Evolutionary conservation across 495 filamentous ascomycete species (phyloP), one percentile per base, ranked within the genome.

Genomic region (Acidomyces sp.): DNA sequence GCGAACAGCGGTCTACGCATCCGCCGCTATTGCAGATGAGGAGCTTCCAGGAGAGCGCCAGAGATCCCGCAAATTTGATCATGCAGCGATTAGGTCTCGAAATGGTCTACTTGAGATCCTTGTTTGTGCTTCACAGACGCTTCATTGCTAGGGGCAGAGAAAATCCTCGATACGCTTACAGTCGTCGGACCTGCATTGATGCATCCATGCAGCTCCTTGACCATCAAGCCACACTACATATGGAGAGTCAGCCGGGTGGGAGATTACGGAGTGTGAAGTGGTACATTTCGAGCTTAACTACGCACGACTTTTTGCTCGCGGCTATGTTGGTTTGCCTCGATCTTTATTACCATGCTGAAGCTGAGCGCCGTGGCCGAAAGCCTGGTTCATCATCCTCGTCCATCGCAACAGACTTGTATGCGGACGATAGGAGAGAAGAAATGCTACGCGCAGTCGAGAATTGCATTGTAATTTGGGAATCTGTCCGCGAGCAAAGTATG

Each of bases 311-410:
- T 51, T 62, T 93, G 11, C 75, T 92, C 13, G 85, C 83, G 1
- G 80, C 83, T 2, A 94, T 93, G 84, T 75, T 93, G 41, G 69
- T 96, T 15, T 78, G 77, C 48, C 64, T 93, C 22, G 85, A 92
- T 46, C 64, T 94, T 24, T 62, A 65, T 45, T 57, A 65, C 41
- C 68, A 72, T 40, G 63, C 64, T 23, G 39, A 59, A 34, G 52
- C 62, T 2, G 57, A 62, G 33, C 37, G 51, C n/a, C 43, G 39
- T 35, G 46, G 38, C 47, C 34, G 64, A 50, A 44, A 44, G 27
- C 46, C 62, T 24, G 5, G 18, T 20, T 26, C 11, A 15, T 22
- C 35, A 2, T 11, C 19, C 43, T 52, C 39, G 45, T 58, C 49
- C 46, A 62, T 43, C 53, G 71, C 77, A 49, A 55, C 66, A 10